phyloP scores from a whole-genome alignment of 495 filamentous ascomycete genomes.

The Pyrenopolyporus hunteri region DNA sequence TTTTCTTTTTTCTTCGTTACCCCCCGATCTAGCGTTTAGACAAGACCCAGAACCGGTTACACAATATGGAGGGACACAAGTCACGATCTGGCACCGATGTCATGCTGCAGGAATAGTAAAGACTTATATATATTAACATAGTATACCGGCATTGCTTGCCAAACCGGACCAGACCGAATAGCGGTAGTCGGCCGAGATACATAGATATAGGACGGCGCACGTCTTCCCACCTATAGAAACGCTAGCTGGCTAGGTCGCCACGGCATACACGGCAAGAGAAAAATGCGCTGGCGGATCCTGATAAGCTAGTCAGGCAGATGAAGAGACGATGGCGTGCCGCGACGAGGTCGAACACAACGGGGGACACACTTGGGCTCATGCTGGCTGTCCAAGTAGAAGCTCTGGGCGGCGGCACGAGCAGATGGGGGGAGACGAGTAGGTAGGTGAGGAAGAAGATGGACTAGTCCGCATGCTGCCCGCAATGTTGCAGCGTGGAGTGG shows the following conservation, averaged over 20 bases:
- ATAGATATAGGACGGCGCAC: too few relatives aligned
- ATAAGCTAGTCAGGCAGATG: slow-evolving; percentile 19
- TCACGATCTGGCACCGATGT: slow-evolving; percentile 24
- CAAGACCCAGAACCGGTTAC: background rate
- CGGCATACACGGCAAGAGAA: slow-evolving; percentile 6
- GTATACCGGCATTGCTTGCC: background rate
- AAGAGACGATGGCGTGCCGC: slow-evolving; percentile 23
- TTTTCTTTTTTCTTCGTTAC: slow-evolving; percentile 1
- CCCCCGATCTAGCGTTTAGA: background rate
- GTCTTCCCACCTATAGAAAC: slow-evolving; percentile 1
- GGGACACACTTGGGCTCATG: slow-evolving; percentile 18
- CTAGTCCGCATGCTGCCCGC: slow-evolving; percentile 21
- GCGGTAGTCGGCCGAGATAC: background rate
- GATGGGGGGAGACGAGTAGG: slow-evolving; percentile 7
- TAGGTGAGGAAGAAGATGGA: slow-evolving; percentile 8
- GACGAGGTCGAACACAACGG: slow-evolving; percentile 29
- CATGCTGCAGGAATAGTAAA: slow-evolving; percentile 13
- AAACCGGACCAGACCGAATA: too few relatives aligned
- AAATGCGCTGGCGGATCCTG: slow-evolving; percentile 31
- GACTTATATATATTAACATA: background rate
- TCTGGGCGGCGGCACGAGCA: slow-evolving; percentile 10
- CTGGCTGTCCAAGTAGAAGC: slow-evolving; percentile 31
- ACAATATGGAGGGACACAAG: slow-evolving; percentile 8
- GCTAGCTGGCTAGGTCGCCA: slow-evolving; percentile 17
- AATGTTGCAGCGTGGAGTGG: slow-evolving; percentile 19